Evolutionary conservation across 1,284 basidiomycete genomes (phyloP).

Genomic region (Ganoderma sinense): DNA sequence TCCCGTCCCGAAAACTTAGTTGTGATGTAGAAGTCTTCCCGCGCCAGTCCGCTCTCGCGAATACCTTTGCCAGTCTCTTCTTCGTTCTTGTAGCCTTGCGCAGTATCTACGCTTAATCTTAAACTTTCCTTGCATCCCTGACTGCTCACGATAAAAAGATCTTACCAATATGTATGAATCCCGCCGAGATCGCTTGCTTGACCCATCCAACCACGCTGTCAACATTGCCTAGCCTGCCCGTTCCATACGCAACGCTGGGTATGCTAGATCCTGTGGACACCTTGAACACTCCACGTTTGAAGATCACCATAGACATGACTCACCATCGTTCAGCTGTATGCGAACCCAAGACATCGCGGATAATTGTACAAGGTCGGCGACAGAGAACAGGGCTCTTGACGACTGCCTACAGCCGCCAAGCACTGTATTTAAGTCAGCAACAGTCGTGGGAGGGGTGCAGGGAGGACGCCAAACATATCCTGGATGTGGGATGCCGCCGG

Average conservation of each 20-base stretch:
- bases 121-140: not conserved
- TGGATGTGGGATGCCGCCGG: not conserved
- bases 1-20: slow-evolving; percentile 65
- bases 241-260: slow-evolving; percentile 65
- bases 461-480: not conserved
- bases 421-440: not conserved
- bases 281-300: not conserved
- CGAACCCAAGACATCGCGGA: slow-evolving; percentile 54
- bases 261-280: slow-evolving; percentile 48
- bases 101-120: slow-evolving; percentile 34
- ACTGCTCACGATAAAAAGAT: not conserved
- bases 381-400: not conserved
- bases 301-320: slow-evolving; percentile 34
- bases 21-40: slow-evolving; percentile 48
- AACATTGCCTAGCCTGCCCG: slow-evolving; percentile 55
- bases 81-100: slow-evolving; percentile 48
- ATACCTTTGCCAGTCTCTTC: slow-evolving; percentile 48
- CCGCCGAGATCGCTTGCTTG: slow-evolving; percentile 40
- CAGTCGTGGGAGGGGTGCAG: not conserved
- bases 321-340: slow-evolving; percentile 59
- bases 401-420: not conserved
- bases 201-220: slow-evolving; percentile 41
- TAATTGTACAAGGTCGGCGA: not conserved
- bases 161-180: slow-evolving; percentile 42
- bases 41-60: slow-evolving; percentile 43